Percentiles rank a stretch among this genome's conserved stretches.
Conservation (phyloP, 805 yeast species). For the Pichia exigua region DNA sequence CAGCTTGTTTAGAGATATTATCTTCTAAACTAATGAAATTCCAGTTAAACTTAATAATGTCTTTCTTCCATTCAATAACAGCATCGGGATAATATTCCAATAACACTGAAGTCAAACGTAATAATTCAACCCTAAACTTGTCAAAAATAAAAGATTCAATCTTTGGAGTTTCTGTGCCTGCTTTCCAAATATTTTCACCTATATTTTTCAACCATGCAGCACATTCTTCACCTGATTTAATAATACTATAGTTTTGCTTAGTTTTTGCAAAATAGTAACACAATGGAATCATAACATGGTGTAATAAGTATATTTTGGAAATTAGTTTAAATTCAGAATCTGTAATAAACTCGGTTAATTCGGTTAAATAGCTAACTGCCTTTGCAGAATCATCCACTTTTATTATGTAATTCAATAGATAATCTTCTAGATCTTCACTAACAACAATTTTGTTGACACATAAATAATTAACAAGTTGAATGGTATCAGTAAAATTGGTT, state of each 20-base stretch:
- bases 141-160: conserved; percentile 66
- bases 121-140: conserved; percentile 62
- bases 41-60: conserved; percentile 92
- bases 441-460: conserved; percentile 39
- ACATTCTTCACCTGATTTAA: conserved; percentile 15
- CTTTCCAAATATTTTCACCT: conserved; percentile 65
- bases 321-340: conserved; percentile 36
- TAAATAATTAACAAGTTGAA: conserved; percentile 36
- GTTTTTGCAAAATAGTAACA: conserved; percentile 53
- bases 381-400: conserved; percentile 36
- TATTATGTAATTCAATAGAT: conserved; percentile 49
- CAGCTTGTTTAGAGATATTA: conserved; percentile 81
- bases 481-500: conserved; percentile 9
- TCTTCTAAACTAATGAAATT: conserved; percentile 85
- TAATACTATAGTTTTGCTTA: conserved; percentile 21
- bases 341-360: conserved; percentile 43
- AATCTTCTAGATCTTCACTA: conserved; percentile 45
- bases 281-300: conserved; percentile 56
- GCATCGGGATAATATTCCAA: conserved; percentile 58
- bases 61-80: conserved; percentile 61
- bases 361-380: conserved; percentile 44
- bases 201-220: conserved; percentile 61
- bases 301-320: conserved; percentile 55
- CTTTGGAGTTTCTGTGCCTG: conserved; percentile 43
- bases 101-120: conserved; percentile 74